Percentiles rank a stretch among this genome's conserved stretches.
Conservation (phyloP, 306 rosid genomes). For the Rosa chinensis region DNA sequence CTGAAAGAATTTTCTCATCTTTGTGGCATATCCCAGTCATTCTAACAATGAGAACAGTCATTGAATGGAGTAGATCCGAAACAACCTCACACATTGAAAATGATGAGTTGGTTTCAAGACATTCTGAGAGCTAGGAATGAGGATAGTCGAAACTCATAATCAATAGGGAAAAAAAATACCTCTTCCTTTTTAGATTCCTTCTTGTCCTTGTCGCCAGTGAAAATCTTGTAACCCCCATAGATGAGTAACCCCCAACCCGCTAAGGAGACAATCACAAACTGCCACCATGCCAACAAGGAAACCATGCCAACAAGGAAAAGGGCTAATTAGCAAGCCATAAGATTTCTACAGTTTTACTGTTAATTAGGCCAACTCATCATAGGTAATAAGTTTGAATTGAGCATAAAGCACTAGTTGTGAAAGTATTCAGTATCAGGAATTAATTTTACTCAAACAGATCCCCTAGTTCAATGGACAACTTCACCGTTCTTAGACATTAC, state of each 20-base stretch:
- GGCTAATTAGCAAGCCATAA: neutral
- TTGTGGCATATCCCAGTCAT: no score
- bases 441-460: no score
- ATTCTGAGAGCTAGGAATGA: no score
- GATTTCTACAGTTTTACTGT: neutral
- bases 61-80: neutral
- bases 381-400: neutral
- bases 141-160: neutral
- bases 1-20: no score
- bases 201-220: conserved; percentile 34
- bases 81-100: neutral
- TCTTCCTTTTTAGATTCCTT: conserved; percentile 44
- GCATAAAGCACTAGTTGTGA: no score
- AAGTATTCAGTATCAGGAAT: no score
- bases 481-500: no score
- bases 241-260: conserved; percentile 46
- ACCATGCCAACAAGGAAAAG: conserved; percentile 12
- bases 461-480: no score
- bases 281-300: conserved; percentile 21
- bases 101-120: neutral
- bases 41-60: neutral
- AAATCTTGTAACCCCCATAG: conserved; percentile 50
- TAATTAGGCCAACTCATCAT: neutral
- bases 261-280: conserved; percentile 61
- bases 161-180: conserved; percentile 34